Conservation (phyloP, 1,139 yeast species). For the Yamadazyma pseudoaaseri region DNA sequence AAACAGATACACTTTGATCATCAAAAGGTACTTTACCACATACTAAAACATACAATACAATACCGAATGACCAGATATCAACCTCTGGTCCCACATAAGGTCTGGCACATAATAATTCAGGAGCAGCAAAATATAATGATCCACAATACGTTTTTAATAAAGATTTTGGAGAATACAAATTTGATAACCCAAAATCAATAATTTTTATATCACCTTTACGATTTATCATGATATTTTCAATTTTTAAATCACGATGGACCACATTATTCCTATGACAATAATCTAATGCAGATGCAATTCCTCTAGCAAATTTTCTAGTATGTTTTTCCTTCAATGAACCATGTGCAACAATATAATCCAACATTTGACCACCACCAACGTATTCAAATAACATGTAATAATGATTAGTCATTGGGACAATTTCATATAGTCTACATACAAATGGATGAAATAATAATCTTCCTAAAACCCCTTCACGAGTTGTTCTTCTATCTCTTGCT, state of each 20-base stretch:
- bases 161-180: constrained; percentile 70
- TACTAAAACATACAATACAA: constrained; percentile 87
- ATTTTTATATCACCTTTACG: constrained; percentile 92
- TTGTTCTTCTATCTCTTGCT: constrained; percentile 87
- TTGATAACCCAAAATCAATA: constrained; percentile 94
- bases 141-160: constrained; percentile 95
- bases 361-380: constrained; percentile 96
- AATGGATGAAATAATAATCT: constrained; percentile 87
- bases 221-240: constrained; percentile 93
- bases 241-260: constrained; percentile 94
- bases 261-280: constrained; percentile 92
- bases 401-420: constrained; percentile 95
- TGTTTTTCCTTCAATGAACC: constrained; percentile 92
- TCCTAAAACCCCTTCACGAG: constrained; percentile 94
- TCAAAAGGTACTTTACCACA: constrained; percentile 99
- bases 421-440: constrained; percentile 88
- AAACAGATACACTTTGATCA: constrained; percentile 87
- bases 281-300: constrained; percentile 92
- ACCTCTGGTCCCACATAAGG: constrained; percentile 97
- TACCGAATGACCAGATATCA: constrained; percentile 98
- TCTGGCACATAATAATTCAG: constrained; percentile 87
- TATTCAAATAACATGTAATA: constrained; percentile 96
- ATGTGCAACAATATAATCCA: constrained; percentile 95
- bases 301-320: constrained; percentile 93
- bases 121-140: constrained; percentile 96